These are phyloP conservation scores for Panellus pusillus DNA, from an alignment of 768 basidiomycete genomes.

Conservation along the genomic window DNA sequence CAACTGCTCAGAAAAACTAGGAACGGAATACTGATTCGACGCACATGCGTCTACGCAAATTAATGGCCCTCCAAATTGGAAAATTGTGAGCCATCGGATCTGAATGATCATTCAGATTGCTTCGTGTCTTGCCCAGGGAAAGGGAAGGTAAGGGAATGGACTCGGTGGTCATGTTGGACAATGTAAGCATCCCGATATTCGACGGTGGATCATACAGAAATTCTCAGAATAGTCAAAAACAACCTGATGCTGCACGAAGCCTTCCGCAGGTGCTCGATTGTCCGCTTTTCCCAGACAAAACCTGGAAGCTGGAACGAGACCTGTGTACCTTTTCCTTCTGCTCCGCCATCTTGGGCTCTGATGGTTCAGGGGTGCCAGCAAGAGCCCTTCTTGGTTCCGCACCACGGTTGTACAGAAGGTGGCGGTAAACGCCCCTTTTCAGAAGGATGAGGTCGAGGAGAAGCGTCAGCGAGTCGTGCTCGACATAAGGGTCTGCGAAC, in stretches of 20 bases:
- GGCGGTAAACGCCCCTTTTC: conserved; percentile 79
- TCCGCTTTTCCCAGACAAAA: no score
- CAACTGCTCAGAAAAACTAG: not conserved
- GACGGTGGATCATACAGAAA: no score
- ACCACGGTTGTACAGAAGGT: conserved; percentile 80
- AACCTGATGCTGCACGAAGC: no score
- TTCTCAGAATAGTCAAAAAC: no score
- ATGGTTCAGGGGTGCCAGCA: conserved; percentile 12
- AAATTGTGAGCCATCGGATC: conserved; percentile 61
- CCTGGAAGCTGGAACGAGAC: not conserved
- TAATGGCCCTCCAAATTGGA: conserved; percentile 58
- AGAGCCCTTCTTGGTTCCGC: conserved; percentile 54
- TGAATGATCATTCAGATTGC: conserved; percentile 25
- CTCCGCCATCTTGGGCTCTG: not conserved
- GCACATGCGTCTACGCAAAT: conserved; percentile 72
- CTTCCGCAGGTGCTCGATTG: no score
- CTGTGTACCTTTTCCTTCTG: conserved; percentile 29
- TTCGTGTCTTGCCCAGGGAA: no score
- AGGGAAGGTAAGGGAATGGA: not conserved
- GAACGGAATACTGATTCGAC: conserved; percentile 28
- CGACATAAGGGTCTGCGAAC: conserved; percentile 87
- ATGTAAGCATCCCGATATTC: no score
- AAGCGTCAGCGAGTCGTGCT: conserved; percentile 73
- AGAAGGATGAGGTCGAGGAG: conserved; percentile 80
- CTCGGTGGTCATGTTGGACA: no score